These are phyloP conservation scores for Mycena floridula DNA, from an alignment of 768 basidiomycete species.

Conservation along the genomic window DNA sequence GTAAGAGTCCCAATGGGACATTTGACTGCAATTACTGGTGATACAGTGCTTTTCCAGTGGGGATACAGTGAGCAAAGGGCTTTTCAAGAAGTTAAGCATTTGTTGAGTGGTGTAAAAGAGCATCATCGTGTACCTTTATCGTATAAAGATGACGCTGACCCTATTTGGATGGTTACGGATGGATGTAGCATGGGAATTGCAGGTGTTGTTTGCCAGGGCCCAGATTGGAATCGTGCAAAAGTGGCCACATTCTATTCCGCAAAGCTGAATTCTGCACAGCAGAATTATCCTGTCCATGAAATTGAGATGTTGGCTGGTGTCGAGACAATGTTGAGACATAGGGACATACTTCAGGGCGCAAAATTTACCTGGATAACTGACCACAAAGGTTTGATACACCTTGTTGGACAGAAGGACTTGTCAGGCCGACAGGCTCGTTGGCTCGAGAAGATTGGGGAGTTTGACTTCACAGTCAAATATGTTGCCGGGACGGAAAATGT, in stretches of 20 bases:
- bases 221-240: conserved; percentile 4
- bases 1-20: too few species aligned
- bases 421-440: conserved; percentile 15
- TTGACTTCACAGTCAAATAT: conserved; percentile 24
- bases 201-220: conserved; percentile 12
- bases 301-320: conserved; percentile 19
- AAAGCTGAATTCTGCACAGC: conserved; percentile 14
- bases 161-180: conserved; percentile 12
- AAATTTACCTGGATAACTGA: conserved; percentile 16
- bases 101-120: conserved; percentile 2
- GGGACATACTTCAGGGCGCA: conserved; percentile 10
- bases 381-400: conserved; percentile 9
- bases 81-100: too few species aligned
- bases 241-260: conserved; percentile 14
- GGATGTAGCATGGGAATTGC: conserved; percentile 8
- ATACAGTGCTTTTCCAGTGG: too few species aligned
- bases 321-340: conserved; percentile 9
- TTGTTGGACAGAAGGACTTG: conserved; percentile 16
- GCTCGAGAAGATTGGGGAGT: conserved; percentile 18
- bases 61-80: too few species aligned
- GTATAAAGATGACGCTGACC: neutral
- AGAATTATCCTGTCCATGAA: conserved; percentile 21
- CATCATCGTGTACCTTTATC: conserved; percentile 6
- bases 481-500: conserved; percentile 19
- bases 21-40: too few species aligned